Base-by-base conservation (phyloP, 768 basidiomycete species). In the Calocybe indica region DNA sequence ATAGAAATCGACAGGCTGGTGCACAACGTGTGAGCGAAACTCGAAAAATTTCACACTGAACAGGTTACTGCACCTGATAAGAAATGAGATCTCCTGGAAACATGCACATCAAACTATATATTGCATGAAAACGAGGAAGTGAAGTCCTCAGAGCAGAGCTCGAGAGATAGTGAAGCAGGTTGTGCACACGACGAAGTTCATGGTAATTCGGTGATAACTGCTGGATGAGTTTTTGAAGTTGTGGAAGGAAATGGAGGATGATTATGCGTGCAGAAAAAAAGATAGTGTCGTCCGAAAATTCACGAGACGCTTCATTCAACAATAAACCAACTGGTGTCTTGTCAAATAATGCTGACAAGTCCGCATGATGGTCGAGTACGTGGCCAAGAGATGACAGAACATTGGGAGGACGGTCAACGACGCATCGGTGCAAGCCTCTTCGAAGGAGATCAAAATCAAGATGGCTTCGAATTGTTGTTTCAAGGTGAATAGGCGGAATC, bases 1-100 rank as follows among this genome's bases (percentile, higher is more conserved):
- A 54, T 70, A 71, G 58, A 77, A 70, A 62, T 75, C 70, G 66
- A 77, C 65, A 40, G 76, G 74, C 80, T 82, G 62, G 22, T 22
- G 22, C 22, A 22, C 22, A 22, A 22, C 22, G 22, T 22, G 22
- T 22, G 4, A 22, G 22, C 22, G 22, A 22, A 22, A 22, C 22
- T 22, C 22, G 22, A 22, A 1, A 22, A 22, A 22, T 22, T 22
- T 4, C 22, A 22, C 22, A 22, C 22, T 22, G 22, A 22, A 22
- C 22, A 22, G 4, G 22, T n/a, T n/a, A 22, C 22, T 22, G 22
- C 22, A 22, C 22, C 22, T 22, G 22, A 22, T 22, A 22, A 22
- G 22, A 22, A 22, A 22, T 22, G 22, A 22, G 22, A 22, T 22
- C 22, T 22, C 22, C 22, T 22, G 22, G 22, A 22, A 22, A 22